Evolutionary conservation across 2,329 filamentous ascomycete species (phyloP), one percentile per base, ranked within the genome.

Genomic region (Ploettnerulaceae sp.): DNA sequence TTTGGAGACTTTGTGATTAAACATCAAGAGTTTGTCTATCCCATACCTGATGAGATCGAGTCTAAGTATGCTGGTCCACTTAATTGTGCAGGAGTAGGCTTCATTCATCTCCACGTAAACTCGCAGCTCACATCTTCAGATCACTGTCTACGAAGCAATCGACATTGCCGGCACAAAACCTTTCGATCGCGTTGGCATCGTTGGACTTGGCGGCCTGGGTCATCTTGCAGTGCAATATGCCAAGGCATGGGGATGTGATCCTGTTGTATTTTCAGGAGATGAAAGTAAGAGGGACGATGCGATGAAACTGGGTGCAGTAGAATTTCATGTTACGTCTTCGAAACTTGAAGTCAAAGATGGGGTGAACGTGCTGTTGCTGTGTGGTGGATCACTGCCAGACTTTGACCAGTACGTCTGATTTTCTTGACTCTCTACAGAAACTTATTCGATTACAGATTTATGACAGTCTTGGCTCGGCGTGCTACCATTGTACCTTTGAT

Each of bases 181-280:
- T 14, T 47, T 48, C 3, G 56, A 58, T 35, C 45, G 52, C 31
- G 71, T 79, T 22, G 62, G 59, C 0, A 51, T 65, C 37, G 67
- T 82, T 12, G 79, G 76, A 34, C 68, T 82, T 36, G 72, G 82
- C 33, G 79, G 79, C n/a, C 66, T 81, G 3, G 78, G 77, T 2
- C 78, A 81, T 59, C 61, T 81, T 28, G 78, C 77, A 3, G 76
- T 81, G 45, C 75, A 79, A 51, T 81, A 77, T 55, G 77, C 77
- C 0, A 65, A 70, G 9, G 76, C 76, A 59, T 78, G 79, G 75
- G 78, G 77, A 8, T 78, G 72, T 60, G 69, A 75, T 25, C 72
- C 80, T 3, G 77, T 81, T 17, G 80, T 78, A 11, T 74, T 85
- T 52, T 80, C 78, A 6, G 75, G 81, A 50, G 75, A 71, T 0